Evolutionary conservation across 257 asterid genomes (phyloP).

Genomic region (Rauvolfia tetraphylla): DNA sequence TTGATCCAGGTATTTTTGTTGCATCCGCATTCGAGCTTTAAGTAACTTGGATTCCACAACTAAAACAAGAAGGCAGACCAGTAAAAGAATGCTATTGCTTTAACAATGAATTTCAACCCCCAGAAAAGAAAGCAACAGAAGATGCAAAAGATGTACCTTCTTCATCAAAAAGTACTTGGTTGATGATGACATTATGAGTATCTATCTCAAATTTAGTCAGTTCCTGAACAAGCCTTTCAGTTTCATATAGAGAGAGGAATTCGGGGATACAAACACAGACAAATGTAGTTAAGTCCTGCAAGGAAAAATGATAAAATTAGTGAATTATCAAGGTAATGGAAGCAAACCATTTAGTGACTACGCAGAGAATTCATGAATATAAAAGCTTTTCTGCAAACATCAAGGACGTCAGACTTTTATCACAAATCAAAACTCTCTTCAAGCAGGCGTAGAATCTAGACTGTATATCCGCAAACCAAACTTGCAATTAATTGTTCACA

Average conservation of each 20-base stretch:
- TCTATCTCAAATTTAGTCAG: conserved; percentile 94
- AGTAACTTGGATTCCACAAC: conserved; percentile 81
- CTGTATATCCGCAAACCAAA: neutral
- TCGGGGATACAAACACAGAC: conserved; percentile 95
- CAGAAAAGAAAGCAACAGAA: neutral
- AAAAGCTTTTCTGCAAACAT: neutral
- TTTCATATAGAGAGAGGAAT: conserved; percentile 91
- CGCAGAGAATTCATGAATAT: neutral
- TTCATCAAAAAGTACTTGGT: conserved; percentile 90
- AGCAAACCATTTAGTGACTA: neutral
- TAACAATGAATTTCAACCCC: neutral
- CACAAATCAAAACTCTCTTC: neutral
- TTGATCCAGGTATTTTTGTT: conserved; percentile 86
- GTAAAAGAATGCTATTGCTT: neutral
- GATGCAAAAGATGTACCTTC: conserved; percentile 54
- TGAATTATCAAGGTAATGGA: neutral
- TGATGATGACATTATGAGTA: conserved; percentile 87
- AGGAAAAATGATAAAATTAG: conserved; percentile 10
- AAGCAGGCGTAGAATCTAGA: neutral
- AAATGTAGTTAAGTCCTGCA: conserved; percentile 88
- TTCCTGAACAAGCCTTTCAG: conserved; percentile 93
- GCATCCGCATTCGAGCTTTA: conserved; percentile 89
- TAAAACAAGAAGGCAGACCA: conserved; percentile 24
- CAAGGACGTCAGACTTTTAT: neutral
- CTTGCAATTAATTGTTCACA: neutral